Base-by-base conservation (phyloP, 2,329 filamentous ascomycete genomes). In the Mycosphaerella sp. region DNA sequence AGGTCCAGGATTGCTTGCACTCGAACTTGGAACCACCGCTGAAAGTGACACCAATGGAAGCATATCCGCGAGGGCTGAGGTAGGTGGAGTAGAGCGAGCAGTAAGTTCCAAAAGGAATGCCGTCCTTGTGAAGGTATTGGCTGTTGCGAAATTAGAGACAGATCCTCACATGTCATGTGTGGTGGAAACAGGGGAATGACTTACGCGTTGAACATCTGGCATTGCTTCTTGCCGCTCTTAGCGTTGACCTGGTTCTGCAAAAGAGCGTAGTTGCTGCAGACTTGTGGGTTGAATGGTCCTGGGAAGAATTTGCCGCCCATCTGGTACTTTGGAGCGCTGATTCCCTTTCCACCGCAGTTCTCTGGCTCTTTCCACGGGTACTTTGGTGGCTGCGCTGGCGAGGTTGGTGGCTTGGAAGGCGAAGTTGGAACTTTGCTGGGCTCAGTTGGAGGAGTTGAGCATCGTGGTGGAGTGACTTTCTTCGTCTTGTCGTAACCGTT, bases 201-300 rank as follows among this genome's bases (percentile, higher is more conserved):
- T 49, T 59, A 59, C 8, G 62, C 60, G 44, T 64, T 64, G 45
- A 64, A 61, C 59, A 62, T 63, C 28, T 62, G 54, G 49, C 59
- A 63, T 14, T 56, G 52, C 14, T 37, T 51, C 49, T 53, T 59
- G 32, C 49, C 44, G 12, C 21, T 47, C 16, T 45, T 39, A 39
- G 46, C 27, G 48, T 57, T 57, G 17, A 49, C 50, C 18, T 53
- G 42, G 42, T 61, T 63, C 25, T 58, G 56, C 12, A 54, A 37
- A 6, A 64, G 49, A 21, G 58, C 53, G 30, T 60, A 64, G 52
- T 61, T 59, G 35, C 56, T 58, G 59, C 63, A 65, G 41, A 62
- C 48, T 41, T 60, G 54, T 1, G 61, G 54, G 53, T 65, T 60
- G 52, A 49, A 65, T 1, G 60, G 61, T 12, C 63, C 63, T 1